These are phyloP conservation scores for Fraxinus nigra DNA, from an alignment of 305 asterid genomes.

Conservation along the genomic window DNA sequence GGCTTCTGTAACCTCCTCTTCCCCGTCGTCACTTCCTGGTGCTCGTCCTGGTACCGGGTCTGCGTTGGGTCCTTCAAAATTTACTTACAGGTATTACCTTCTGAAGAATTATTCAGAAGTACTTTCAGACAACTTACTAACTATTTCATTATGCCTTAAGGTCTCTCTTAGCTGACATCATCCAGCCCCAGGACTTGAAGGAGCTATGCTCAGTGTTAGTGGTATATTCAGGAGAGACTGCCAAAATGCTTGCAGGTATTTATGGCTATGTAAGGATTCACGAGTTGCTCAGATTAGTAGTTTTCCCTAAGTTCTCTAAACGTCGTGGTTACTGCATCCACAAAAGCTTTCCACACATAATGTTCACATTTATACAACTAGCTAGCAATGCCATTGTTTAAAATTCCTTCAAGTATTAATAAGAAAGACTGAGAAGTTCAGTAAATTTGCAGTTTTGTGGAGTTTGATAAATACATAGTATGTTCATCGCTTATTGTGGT, in stretches of 20 bases:
- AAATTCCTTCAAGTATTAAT: neutral
- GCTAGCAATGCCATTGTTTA: neutral
- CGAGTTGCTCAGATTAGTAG: slow-evolving; percentile 1
- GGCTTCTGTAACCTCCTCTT: slow-evolving; percentile 52
- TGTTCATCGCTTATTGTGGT: too few relatives aligned
- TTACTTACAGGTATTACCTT: slow-evolving; percentile 69
- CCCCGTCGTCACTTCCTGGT: slow-evolving; percentile 52
- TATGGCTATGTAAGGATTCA: slow-evolving; percentile 12
- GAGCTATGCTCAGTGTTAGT: slow-evolving; percentile 95
- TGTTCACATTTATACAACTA: neutral
- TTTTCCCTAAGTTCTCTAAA: neutral
- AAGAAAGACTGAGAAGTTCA: neutral
- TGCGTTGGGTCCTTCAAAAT: slow-evolving; percentile 74
- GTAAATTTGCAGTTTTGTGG: neutral
- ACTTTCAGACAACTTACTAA: slow-evolving; percentile 41
- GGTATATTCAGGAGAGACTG: slow-evolving; percentile 82
- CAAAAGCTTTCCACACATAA: neutral
- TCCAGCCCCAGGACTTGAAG: slow-evolving; percentile 86
- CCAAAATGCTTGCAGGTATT: slow-evolving; percentile 81
- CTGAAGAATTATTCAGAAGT: slow-evolving; percentile 10
- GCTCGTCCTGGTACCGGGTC: slow-evolving; percentile 53
- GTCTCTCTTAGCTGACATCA: slow-evolving; percentile 94
- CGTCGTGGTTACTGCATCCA: neutral
- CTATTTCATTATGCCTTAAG: slow-evolving; percentile 38
- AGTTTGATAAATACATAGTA: neutral